Evolutionary conservation across 495 filamentous ascomycete species (phyloP).

Genomic region (Hyaloscypha bicolor): DNA sequence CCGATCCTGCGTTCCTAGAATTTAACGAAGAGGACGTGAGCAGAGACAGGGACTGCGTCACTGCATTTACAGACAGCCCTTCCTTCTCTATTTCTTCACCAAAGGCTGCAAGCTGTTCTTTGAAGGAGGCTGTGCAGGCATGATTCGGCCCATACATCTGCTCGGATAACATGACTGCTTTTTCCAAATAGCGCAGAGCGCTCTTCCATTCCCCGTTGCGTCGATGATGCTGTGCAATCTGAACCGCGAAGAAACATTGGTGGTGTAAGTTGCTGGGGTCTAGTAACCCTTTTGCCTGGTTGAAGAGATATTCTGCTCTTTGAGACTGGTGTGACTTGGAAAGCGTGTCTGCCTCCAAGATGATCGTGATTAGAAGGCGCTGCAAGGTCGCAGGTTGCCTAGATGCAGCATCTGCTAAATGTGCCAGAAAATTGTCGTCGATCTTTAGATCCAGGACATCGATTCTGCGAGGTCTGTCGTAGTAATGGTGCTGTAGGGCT

Average conservation of each 20-base stretch:
- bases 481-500: conserved; percentile 7
- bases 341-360: background rate
- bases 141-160: conserved; percentile 6
- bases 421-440: background rate
- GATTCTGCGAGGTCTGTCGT: conserved; percentile 6
- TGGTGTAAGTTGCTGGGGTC: background rate
- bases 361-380: background rate
- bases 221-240: conserved; percentile 2
- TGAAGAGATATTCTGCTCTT: conserved; percentile 6
- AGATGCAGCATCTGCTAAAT: conserved; percentile 4
- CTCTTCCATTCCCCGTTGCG: conserved; percentile 1
- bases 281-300: conserved; percentile 4
- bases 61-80: conserved; percentile 1
- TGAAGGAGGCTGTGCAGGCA: background rate
- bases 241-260: conserved; percentile 6
- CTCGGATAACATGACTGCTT: conserved; percentile 3
- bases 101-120: conserved; percentile 5
- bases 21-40: background rate
- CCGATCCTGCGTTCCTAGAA: conserved; percentile 4
- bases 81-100: conserved; percentile 6
- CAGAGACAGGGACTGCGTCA: background rate
- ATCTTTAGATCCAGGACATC: background rate
- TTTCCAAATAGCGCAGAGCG: conserved; percentile 5
- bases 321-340: background rate
- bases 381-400: background rate